Conservation (phyloP, 176 grass and related monocot genomes). For the Pharus latifolius region DNA sequence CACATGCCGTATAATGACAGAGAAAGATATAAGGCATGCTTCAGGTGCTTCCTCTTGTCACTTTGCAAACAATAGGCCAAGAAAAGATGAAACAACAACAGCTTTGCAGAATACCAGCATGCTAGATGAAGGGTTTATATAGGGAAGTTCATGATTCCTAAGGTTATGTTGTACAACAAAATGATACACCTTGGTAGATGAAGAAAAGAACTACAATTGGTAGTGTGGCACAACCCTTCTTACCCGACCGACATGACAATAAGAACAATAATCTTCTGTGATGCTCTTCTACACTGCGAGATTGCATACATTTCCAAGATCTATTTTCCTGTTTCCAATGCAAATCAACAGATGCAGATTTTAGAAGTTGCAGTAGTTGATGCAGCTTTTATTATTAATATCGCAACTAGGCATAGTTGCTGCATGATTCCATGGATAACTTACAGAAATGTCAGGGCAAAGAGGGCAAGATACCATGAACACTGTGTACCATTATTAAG, state of each 20-base stretch:
- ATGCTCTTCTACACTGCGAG: not conserved
- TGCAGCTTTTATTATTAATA: no score
- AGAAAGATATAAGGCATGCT: not conserved
- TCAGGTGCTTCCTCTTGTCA: constrained; percentile 29
- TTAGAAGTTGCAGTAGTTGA: not conserved
- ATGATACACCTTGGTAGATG: constrained; percentile 7
- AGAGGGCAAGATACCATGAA: constrained; percentile 9
- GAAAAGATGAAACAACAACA: not conserved
- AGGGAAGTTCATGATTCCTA: constrained; percentile 7
- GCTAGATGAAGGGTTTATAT: not conserved
- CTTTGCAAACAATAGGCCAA: not conserved
- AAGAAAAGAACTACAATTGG: constrained; percentile 1
- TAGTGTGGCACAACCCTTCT: not conserved
- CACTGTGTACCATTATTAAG: not conserved
- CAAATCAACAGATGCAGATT: not conserved
- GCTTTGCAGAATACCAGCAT: constrained; percentile 4
- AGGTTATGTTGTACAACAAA: constrained; percentile 14
- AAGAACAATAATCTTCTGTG: not conserved
- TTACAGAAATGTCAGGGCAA: not conserved
- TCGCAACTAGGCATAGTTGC: not conserved
- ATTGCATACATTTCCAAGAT: not conserved
- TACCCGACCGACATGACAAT: not conserved
- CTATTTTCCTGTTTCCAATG: no score
- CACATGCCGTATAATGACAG: constrained; percentile 5
- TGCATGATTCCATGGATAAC: not conserved